Evolutionary conservation across 495 filamentous ascomycete species (phyloP), one percentile per base, ranked within the genome.

Genomic region (Xylaria flabelliformis): DNA sequence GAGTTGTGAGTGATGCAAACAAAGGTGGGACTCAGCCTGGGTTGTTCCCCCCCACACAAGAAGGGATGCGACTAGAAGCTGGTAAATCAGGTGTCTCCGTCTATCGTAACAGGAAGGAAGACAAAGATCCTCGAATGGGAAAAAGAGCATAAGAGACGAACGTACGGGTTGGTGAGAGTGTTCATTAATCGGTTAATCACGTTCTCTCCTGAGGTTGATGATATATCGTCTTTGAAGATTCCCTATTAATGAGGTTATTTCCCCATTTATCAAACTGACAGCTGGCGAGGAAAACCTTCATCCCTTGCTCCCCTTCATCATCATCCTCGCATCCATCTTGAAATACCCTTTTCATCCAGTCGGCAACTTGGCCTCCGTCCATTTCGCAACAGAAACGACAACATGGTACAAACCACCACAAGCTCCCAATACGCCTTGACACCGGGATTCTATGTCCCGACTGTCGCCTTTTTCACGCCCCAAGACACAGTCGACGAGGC

Each of bases 371-470:
- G 19, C 59, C 5, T 42, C 44, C 44, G n/a, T n/a, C 5, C 13
- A 36, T 29, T 29, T 26, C 50, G 13, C 41, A 15, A 66, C 19
- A 51, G 17, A 67, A 53, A 67, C 26, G 17, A 9, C 58, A 64
- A 41, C 19, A 70, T 70, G 68, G 32, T 58, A 7, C 68, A 42
- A 17, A 24, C 3, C 50, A 48, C 48, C 46, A 15, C 64, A 91
- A 93, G 73, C 72, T 90, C 4, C 77, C 83, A 41, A 26, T 39
- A 55, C 34, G 42, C 74, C 13, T 69, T 85, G 48, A 76, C 74
- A 51, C 82, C 81, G n/a, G 90, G 90, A 62, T 78, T 92, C 74
- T 92, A 92, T 79, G 89, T 91, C 46, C 90, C 90, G 44, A 91
- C 90, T 42, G 83, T 91, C 39, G 88, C 90, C 74, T 91, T 92